A percentile compares a stretch with the other conserved stretches of the same genome.
These are phyloP conservation scores for Dictyostelium citrinum DNA, from an alignment of 78 protist species.

Conservation along the genomic window DNA sequence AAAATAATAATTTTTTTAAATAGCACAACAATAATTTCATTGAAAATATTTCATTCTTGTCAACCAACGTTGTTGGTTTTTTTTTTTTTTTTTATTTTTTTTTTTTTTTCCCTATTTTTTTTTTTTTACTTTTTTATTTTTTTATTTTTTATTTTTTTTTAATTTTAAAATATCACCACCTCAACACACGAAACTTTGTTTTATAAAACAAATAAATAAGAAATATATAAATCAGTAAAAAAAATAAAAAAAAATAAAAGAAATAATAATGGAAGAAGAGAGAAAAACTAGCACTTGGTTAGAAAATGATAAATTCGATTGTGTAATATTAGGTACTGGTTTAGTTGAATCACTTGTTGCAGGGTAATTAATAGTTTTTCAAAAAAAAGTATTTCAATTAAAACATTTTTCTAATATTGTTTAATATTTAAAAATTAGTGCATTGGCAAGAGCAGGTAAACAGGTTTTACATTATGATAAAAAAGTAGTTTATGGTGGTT, in stretches of 20 bases:
- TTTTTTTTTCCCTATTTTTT: neutral
- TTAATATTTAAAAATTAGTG: neutral
- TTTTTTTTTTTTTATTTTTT: slow-evolving; percentile 16
- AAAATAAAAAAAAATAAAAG: neutral
- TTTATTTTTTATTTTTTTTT: neutral
- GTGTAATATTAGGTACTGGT: slow-evolving; percentile 44
- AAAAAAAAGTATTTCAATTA: neutral
- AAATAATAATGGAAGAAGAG: neutral
- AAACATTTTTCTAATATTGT: neutral
- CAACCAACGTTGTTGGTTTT: neutral
- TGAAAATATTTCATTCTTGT: neutral
- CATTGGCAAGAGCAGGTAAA: slow-evolving; percentile 76
- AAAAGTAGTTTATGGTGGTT: slow-evolving; percentile 76
- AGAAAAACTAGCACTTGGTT: neutral
- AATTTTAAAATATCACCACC: neutral
- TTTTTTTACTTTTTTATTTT: neutral
- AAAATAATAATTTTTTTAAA: too few species aligned
- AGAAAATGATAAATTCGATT: slow-evolving; percentile 19
- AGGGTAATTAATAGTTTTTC: neutral
- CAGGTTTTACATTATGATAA: slow-evolving; percentile 81
- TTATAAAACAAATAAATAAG: neutral
- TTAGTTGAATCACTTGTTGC: slow-evolving; percentile 49
- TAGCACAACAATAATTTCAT: too few species aligned
- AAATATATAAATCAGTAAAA: neutral
- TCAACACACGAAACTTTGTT: too few species aligned